phyloP scores from a whole-genome alignment of 805 yeast genomes.

The Myxozyma melibiosi region DNA sequence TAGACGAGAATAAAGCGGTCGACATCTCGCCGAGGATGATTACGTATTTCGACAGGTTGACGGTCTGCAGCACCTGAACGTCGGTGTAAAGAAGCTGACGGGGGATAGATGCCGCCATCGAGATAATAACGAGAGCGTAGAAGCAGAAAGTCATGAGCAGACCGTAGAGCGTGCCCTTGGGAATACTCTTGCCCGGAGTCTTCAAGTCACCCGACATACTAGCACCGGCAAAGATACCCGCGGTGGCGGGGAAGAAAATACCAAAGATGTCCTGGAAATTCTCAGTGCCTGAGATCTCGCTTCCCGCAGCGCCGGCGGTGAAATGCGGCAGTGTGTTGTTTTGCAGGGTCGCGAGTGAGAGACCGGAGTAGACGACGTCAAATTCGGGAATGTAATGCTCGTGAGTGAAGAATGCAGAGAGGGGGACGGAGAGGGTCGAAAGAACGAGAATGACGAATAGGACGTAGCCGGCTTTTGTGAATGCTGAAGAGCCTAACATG shows the following conservation, averaged over 20 bases:
- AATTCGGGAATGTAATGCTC: slow-evolving; percentile 63
- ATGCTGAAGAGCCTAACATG: slow-evolving; percentile 75
- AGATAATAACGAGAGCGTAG: slow-evolving; percentile 76
- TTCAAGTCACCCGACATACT: slow-evolving; percentile 94
- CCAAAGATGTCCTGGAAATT: slow-evolving; percentile 87
- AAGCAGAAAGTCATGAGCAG: slow-evolving; percentile 72
- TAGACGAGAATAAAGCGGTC: slow-evolving; percentile 86
- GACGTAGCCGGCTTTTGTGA: slow-evolving; percentile 78
- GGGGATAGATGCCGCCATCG: slow-evolving; percentile 80
- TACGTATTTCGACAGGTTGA: slow-evolving; percentile 66
- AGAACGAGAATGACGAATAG: slow-evolving; percentile 66
- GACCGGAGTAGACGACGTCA: slow-evolving; percentile 53
- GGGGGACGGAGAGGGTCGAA: slow-evolving; percentile 79
- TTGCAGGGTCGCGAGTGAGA: slow-evolving; percentile 64
- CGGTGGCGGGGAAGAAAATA: slow-evolving; percentile 96
- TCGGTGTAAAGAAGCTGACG: slow-evolving; percentile 75
- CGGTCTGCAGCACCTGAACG: slow-evolving; percentile 81
- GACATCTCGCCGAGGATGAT: slow-evolving; percentile 88
- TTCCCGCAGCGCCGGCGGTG: slow-evolving; percentile 89
- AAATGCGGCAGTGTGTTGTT: slow-evolving; percentile 76
- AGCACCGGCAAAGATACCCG: slow-evolving; percentile 98
- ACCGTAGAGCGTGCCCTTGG: slow-evolving; percentile 91
- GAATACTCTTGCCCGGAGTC: slow-evolving; percentile 86
- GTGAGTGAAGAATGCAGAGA: slow-evolving; percentile 65
- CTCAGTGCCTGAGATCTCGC: slow-evolving; percentile 61